Conservation (phyloP, 78 protist species). For the Dictyostelium intermedium region DNA sequence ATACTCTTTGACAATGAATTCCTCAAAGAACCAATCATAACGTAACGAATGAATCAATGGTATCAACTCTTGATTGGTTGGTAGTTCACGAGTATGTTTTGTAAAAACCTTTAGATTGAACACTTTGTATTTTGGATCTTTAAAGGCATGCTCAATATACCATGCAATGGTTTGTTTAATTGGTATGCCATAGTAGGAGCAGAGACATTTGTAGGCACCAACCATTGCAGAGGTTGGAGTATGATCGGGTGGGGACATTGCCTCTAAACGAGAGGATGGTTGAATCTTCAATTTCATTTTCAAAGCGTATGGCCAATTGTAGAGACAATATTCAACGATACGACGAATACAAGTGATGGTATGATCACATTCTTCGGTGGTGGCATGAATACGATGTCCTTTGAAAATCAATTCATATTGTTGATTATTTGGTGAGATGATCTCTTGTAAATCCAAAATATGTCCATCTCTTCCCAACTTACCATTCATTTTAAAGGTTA, state of each 20-base stretch:
- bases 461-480: conserved; percentile 65
- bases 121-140: conserved; percentile 26
- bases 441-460: conserved; percentile 35
- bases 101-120: conserved; percentile 54
- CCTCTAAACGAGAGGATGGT: conserved; percentile 47
- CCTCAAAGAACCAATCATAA: conserved; percentile 72
- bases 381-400: neutral
- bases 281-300: conserved; percentile 53
- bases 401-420: conserved; percentile 45
- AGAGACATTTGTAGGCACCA: conserved; percentile 22
- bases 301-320: conserved; percentile 54
- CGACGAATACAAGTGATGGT: conserved; percentile 69
- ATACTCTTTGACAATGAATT: conserved; percentile 25
- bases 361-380: conserved; percentile 55
- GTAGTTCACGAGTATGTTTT: conserved; percentile 59
- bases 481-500: conserved; percentile 64
- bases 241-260: conserved; percentile 70
- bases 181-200: conserved; percentile 26
- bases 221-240: conserved; percentile 54
- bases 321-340: conserved; percentile 37
- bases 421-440: neutral
- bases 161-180: conserved; percentile 34
- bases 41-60: conserved; percentile 63
- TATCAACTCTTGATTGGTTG: conserved; percentile 54
- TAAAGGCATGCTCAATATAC: conserved; percentile 62